Percentiles rank a stretch among this genome's conserved stretches.
phyloP scores from a whole-genome alignment of 73 alveolate genomes.

The Symbiodinium natans region DNA sequence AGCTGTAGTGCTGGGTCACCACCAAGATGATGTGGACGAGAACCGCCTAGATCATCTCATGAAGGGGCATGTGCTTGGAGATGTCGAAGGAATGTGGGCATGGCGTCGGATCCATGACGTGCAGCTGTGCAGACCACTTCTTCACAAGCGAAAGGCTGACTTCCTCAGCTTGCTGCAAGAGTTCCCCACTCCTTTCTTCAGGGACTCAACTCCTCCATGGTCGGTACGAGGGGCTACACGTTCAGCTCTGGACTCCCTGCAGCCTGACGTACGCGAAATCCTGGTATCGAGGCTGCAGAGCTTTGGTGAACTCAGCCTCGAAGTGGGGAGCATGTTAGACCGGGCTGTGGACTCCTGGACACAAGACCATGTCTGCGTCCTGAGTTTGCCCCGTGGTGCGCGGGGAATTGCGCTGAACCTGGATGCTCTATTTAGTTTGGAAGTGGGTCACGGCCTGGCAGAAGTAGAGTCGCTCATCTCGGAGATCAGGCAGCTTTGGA shows the following conservation, averaged over 20 bases:
- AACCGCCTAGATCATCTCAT: conserved; percentile 81
- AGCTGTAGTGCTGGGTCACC: conserved; percentile 81
- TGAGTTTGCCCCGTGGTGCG: conserved; percentile 36
- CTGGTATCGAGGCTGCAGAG: not conserved
- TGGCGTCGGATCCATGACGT: conserved; percentile 71
- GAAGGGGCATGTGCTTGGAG: conserved; percentile 87
- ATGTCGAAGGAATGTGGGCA: conserved; percentile 88
- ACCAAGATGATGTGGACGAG: conserved; percentile 88
- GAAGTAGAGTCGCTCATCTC: conserved; percentile 32
- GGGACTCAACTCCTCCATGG: conserved; percentile 87
- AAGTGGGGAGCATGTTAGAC: conserved; percentile 43
- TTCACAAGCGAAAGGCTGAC: conserved; percentile 39
- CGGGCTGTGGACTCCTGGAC: not conserved
- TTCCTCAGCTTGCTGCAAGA: conserved; percentile 38
- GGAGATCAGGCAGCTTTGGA: conserved; percentile 15
- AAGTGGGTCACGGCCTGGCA: not conserved
- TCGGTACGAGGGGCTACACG: conserved; percentile 89
- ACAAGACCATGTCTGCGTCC: not conserved
- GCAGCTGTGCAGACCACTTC: conserved; percentile 65
- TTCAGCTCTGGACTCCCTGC: conserved; percentile 33
- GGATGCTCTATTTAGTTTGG: not conserved
- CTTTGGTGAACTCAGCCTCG: conserved; percentile 21
- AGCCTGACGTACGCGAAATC: not conserved
- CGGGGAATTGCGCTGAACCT: not conserved
- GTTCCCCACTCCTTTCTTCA: conserved; percentile 61